Percentiles rank a stretch among this genome's conserved stretches.
Evolutionary conservation across 805 yeast species (phyloP).

Genomic region (Lipomyces mesembrius): DNA sequence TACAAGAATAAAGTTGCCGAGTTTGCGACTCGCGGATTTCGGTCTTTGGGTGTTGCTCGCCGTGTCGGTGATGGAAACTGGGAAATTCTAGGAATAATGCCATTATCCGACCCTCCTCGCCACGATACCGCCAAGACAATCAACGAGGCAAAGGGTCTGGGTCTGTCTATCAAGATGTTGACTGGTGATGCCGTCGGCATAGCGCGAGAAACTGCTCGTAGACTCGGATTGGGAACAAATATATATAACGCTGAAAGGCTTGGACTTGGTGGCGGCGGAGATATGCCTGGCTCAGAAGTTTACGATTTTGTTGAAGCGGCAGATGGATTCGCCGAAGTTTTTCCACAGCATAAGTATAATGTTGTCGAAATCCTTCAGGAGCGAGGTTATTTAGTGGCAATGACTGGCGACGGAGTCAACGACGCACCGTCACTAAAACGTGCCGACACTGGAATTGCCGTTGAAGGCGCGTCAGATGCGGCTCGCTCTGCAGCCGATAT

Average conservation of each 20-base stretch:
- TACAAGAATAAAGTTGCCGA: constrained; percentile 97
- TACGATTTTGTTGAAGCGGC: constrained; percentile 80
- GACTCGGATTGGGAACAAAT: constrained; percentile 94
- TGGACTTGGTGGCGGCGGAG: constrained; percentile 86
- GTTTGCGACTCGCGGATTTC: constrained; percentile 97
- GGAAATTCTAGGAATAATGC: constrained; percentile 98
- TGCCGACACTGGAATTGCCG: constrained; percentile 88
- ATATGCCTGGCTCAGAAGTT: constrained; percentile 67
- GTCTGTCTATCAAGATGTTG: constrained; percentile 95
- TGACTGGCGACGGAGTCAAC: constrained; percentile 71
- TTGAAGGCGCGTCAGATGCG: constrained; percentile 52
- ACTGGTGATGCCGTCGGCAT: constrained; percentile 99
- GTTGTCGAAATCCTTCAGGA: constrained; percentile 66
- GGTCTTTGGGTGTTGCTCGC: constrained; percentile 98
- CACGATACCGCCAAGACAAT: constrained; percentile 96
- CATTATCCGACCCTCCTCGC: constrained; percentile 99
- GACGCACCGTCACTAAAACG: constrained; percentile 68
- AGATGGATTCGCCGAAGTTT: constrained; percentile 85
- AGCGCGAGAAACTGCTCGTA: constrained; percentile 98
- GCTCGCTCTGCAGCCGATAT: constrained; percentile 52
- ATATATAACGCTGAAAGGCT: constrained; percentile 95
- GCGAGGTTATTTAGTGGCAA: constrained; percentile 66
- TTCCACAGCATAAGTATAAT: constrained; percentile 68
- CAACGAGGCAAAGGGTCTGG: constrained; percentile 85
- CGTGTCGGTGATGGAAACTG: constrained; percentile 98